Evolutionary conservation across 2,329 filamentous ascomycete genomes (phyloP), one percentile per base, ranked within the genome.

Genomic region (Phialophora tarda): DNA sequence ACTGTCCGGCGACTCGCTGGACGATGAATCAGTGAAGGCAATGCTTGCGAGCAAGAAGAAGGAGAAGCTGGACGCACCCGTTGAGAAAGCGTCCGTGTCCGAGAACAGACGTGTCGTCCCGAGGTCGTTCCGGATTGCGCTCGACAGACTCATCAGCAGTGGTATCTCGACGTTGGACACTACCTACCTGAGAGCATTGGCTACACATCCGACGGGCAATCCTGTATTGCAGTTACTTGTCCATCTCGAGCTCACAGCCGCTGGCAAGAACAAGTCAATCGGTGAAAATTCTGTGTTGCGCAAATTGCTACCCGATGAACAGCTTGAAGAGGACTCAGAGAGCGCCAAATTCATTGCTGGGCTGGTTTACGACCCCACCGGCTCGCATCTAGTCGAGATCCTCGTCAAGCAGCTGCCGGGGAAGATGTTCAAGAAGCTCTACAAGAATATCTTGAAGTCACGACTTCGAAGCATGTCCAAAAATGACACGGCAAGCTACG

Each of bases 1-100:
- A 0, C 83, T 99, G 4, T 91, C 94, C 0, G 95, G 95, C 6
- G 86, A 91, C 66, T 89, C 93, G 0, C 81, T 97, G 4, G 88
- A 92, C 65, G 87, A 90, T 64, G 80, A 85, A 0, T 85, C 88
- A 0, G 88, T 85, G 26, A 89, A 89, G 76, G 88, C 89, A 0
- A 81, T 96, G n/a, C 80, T 97, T 55, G 91, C 94, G 76, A 97
- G 94, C 82, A 93, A 92, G 78, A 93, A 89, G 80, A 98, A 98
- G 79, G 93, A 98, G 78, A 89, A 91, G 71, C 84, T 96, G 58
- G 85, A 86, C 1, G 86, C 90, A 1, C 82, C 85, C 3, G 84
- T 85, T 51, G 78, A 81, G 1, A 81, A 81, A 1, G 82, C 84
- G 2, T 76, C 80, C 2, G 79, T 62, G 78, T 77, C 11, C 77